Evolutionary conservation across 768 basidiomycete species (phyloP).

Genomic region (Lactarius pseudohatsudake): DNA sequence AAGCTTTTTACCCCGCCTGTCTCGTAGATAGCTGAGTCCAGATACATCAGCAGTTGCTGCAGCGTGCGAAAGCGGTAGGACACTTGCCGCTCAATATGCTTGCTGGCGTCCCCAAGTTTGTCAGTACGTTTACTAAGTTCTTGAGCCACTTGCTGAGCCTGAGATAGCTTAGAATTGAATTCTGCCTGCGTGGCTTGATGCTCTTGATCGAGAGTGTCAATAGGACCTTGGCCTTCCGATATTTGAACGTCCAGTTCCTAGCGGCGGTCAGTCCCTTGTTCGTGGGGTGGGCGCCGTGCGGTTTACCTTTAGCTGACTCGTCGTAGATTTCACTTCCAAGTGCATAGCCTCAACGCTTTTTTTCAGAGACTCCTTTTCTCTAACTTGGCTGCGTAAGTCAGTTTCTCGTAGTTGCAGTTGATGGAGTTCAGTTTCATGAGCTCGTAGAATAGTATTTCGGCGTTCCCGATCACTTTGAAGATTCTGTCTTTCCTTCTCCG

Average conservation of each 20-base stretch:
- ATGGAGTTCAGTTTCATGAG: slow-evolving; percentile 61
- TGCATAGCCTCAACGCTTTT: slow-evolving; percentile 57
- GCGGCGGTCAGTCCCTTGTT: slow-evolving; percentile 1
- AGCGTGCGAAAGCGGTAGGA: neutral
- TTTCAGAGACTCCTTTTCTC: slow-evolving; percentile 58
- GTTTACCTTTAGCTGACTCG: slow-evolving; percentile 51
- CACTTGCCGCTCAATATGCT: slow-evolving; percentile 62
- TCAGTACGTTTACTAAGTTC: slow-evolving; percentile 67
- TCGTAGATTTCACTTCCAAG: slow-evolving; percentile 50
- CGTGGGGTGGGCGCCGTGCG: neutral
- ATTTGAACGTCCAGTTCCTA: slow-evolving; percentile 68
- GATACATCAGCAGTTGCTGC: neutral
- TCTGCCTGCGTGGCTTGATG: slow-evolving; percentile 51
- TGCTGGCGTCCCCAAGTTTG: slow-evolving; percentile 58
- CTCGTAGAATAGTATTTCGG: slow-evolving; percentile 50
- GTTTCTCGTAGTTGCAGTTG: slow-evolving; percentile 60
- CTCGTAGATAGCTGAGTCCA: slow-evolving; percentile 64
- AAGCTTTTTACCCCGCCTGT: slow-evolving; percentile 60
- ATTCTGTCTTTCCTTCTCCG: slow-evolving; percentile 61
- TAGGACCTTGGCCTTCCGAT: slow-evolving; percentile 59
- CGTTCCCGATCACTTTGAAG: slow-evolving; percentile 63
- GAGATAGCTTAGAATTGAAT: slow-evolving; percentile 46
- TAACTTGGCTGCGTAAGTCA: slow-evolving; percentile 54
- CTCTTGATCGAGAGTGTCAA: slow-evolving; percentile 59
- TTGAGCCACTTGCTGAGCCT: slow-evolving; percentile 57